Percentiles rank a stretch among this genome's conserved stretches.
These are phyloP conservation scores for Rhizopogon sp. DNA, from an alignment of 768 basidiomycete genomes.

Conservation along the genomic window DNA sequence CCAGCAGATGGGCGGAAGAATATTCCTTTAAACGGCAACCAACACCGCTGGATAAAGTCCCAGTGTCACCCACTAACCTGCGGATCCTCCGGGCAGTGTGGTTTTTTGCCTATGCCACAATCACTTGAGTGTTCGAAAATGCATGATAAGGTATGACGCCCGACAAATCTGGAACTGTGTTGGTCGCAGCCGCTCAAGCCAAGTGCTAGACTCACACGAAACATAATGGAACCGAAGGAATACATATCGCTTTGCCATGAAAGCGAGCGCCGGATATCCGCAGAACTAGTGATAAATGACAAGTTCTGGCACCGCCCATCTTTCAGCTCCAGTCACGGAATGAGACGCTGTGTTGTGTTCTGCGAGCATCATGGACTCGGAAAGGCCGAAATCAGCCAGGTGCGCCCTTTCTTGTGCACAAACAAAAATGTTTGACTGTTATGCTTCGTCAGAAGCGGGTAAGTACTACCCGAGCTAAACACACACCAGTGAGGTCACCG, in stretches of 20 bases:
- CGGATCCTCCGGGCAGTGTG: not conserved
- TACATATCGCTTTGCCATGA: conserved; percentile 9
- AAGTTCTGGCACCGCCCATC: conserved; percentile 12
- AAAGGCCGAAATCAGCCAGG: conserved; percentile 37
- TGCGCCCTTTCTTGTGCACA: not conserved
- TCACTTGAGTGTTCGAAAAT: not conserved
- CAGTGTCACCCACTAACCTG: not conserved
- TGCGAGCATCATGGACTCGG: conserved; percentile 24
- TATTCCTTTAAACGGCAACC: not conserved
- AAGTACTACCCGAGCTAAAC: not conserved
- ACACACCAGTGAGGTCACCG: conserved; percentile 2
- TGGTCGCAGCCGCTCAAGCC: not conserved
- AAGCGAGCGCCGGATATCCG: not conserved
- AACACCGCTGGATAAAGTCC: not conserved
- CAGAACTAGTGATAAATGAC: not conserved
- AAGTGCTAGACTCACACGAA: conserved; percentile 5
- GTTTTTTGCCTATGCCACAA: not conserved
- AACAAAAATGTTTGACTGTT: conserved; percentile 6
- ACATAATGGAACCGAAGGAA: conserved; percentile 15
- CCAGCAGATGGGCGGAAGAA: too few relatives aligned
- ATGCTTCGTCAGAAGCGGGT: not conserved
- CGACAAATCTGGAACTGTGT: not conserved
- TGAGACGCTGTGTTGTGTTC: conserved; percentile 26
- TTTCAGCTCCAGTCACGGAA: conserved; percentile 4
- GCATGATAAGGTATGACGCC: not conserved